Evolutionary conservation across 2,329 filamentous ascomycete genomes (phyloP), one percentile per base, ranked within the genome.

Genomic region (Didymellaceae sp.): DNA sequence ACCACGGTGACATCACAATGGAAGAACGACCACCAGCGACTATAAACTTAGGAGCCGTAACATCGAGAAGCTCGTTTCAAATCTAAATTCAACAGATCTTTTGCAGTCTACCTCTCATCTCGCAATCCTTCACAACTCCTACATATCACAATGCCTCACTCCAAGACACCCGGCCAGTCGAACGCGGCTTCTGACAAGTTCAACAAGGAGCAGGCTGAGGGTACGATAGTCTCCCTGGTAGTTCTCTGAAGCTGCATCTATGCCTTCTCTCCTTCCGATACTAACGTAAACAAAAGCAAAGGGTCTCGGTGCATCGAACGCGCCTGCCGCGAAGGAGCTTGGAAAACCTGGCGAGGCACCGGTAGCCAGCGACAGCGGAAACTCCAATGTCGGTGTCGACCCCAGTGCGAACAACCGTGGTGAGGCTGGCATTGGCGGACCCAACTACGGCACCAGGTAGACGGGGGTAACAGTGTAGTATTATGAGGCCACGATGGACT

Each of bases 121-220:
- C n/a, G n/a, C n/a, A n/a, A n/a, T n/a, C n/a, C n/a, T n/a, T n/a
- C n/a, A n/a, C n/a, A n/a, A n/a, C n/a, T n/a, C 28, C 22, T 11
- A 26, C 34, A 18, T 13, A 31, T 13, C 18, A 51, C 35, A 40
- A 51, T 57, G 58, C 52, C 58, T 47, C 56, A 58, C 55, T 58
- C 50, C 50, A 61, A 59, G 45, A 59, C 58, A 40, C 50, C 56
- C 30, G 55, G 58, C 37, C 51, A 59, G 44, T 57, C 51, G 25
- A 59, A 59, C 28, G 56, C 58, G 34, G 56, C 56, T 30, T 57
- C 53, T 6, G 58, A 57, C 28, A 57, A 61, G 33, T 55, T 54
- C 51, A 54, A 59, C 48, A 57, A 59, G 48, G 46, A 53, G 14
- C 39, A 57, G 37, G 54, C 58, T 40, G 50, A 59, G 51, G 57